phyloP scores from a whole-genome alignment of 768 basidiomycete genomes.

The Mycena vitilis region DNA sequence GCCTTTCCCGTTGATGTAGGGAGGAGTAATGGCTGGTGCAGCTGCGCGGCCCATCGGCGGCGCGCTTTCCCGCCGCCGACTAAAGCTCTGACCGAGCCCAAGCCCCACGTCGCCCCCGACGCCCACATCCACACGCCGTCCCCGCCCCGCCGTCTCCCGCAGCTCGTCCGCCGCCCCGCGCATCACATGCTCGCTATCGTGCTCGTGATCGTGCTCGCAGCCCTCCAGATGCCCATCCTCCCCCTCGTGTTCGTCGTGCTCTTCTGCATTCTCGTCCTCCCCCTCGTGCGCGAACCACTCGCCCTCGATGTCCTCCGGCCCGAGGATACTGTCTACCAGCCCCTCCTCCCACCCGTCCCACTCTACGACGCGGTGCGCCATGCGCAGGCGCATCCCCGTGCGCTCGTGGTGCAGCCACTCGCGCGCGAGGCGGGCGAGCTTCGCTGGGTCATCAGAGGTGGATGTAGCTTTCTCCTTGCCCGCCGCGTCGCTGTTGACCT shows the following conservation, averaged over 20 bases:
- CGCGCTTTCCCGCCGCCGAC: conserved; percentile 25
- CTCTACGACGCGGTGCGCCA: conserved; percentile 84
- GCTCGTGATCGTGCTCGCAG: neutral
- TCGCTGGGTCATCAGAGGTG: neutral
- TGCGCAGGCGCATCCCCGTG: conserved; percentile 71
- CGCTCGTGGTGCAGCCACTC: conserved; percentile 85
- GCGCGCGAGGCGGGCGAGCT: conserved; percentile 55
- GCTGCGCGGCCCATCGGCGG: neutral
- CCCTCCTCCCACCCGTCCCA: conserved; percentile 96
- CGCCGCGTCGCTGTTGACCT: neutral
- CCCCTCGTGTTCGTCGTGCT: neutral
- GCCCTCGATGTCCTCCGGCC: conserved; percentile 75
- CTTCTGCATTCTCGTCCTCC: conserved; percentile 10
- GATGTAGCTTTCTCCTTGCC: too few species aligned
- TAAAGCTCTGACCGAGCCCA: conserved; percentile 27
- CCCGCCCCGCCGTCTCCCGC: neutral
- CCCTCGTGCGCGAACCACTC: conserved; percentile 65
- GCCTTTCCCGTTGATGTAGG: too few species aligned
- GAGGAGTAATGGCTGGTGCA: too few species aligned
- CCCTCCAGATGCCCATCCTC: neutral
- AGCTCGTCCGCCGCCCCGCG: neutral
- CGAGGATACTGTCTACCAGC: conserved; percentile 78
- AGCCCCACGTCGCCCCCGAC: neutral
- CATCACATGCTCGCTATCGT: neutral
- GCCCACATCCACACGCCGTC: neutral